A percentile compares a stretch with the other conserved stretches of the same genome.
These are phyloP conservation scores for Lichtheimia hyalospora DNA, from an alignment of 371 early-diverging fungal genomes.

Conservation along the genomic window DNA sequence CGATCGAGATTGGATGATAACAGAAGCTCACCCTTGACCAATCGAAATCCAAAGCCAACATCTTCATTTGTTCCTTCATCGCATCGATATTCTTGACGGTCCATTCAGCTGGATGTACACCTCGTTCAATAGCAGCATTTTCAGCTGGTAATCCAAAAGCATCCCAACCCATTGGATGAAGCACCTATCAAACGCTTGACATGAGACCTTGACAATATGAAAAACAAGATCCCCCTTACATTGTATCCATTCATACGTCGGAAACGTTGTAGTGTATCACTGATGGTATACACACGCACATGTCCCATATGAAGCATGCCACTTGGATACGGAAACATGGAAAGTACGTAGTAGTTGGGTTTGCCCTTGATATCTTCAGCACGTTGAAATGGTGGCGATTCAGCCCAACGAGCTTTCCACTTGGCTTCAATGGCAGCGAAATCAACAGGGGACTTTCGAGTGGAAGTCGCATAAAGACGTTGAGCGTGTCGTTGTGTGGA, in stretches of 20 bases:
- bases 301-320: conserved; percentile 95
- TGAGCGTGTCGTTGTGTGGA: too few species aligned
- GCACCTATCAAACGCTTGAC: conserved; percentile 39
- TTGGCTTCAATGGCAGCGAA: conserved; percentile 55
- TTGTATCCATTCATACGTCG: conserved; percentile 72
- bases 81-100: conserved; percentile 74
- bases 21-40: conserved; percentile 72
- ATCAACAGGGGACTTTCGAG: conserved; percentile 22
- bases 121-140: conserved; percentile 94
- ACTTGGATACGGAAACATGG: conserved; percentile 97
- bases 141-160: conserved; percentile 99
- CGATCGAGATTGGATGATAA: neutral
- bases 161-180: conserved; percentile 99
- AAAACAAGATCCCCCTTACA: conserved; percentile 25
- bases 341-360: conserved; percentile 76
- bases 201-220: too few species aligned
- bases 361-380: conserved; percentile 11
- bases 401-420: conserved; percentile 60
- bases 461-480: conserved; percentile 8
- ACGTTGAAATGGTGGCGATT: conserved; percentile 15
- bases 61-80: conserved; percentile 83
- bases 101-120: conserved; percentile 83
- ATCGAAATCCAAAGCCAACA: conserved; percentile 81
- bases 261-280: conserved; percentile 84
- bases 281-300: conserved; percentile 91